phyloP scores from a whole-genome alignment of 768 basidiomycete species.

The Phaeotremella skinneri region DNA sequence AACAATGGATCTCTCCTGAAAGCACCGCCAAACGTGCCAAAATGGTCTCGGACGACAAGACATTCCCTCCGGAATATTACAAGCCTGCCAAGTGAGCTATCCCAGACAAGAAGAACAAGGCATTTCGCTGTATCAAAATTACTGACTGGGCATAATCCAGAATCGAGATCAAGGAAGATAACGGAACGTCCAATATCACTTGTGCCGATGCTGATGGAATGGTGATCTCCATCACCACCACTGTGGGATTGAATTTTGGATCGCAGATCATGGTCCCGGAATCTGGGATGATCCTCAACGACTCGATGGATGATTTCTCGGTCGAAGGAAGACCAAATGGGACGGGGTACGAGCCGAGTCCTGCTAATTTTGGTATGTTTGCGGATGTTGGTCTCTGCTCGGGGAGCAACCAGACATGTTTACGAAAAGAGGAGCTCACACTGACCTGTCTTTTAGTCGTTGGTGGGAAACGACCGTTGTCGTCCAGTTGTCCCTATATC shows the following conservation, averaged over 20 bases:
- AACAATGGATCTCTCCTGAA: constrained; percentile 23
- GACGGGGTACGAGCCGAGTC: constrained; percentile 35
- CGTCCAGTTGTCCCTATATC: constrained; percentile 46
- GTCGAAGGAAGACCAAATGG: constrained; percentile 33
- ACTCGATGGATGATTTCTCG: constrained; percentile 46
- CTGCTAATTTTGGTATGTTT: constrained; percentile 35
- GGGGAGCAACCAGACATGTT: constrained; percentile 1
- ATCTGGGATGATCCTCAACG: constrained; percentile 42
- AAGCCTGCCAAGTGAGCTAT: constrained; percentile 28
- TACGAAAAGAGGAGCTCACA: too few species aligned
- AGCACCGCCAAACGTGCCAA: constrained; percentile 15
- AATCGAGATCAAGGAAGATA: constrained; percentile 34
- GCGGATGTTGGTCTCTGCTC: background rate
- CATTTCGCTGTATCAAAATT: background rate
- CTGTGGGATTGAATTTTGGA: constrained; percentile 40
- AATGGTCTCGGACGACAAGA: constrained; percentile 35
- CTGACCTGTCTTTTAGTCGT: constrained; percentile 12
- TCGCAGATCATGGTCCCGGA: constrained; percentile 40
- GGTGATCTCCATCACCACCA: constrained; percentile 42
- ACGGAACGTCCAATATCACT: constrained; percentile 45
- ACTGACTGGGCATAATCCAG: constrained; percentile 11
- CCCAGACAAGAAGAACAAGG: background rate
- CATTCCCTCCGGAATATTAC: constrained; percentile 36
- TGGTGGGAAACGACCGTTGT: constrained; percentile 39
- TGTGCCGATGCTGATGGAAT: constrained; percentile 36